Evolutionary conservation across 139 green algal species (phyloP).

Genomic region (Raphidocelis subcapitata): DNA sequence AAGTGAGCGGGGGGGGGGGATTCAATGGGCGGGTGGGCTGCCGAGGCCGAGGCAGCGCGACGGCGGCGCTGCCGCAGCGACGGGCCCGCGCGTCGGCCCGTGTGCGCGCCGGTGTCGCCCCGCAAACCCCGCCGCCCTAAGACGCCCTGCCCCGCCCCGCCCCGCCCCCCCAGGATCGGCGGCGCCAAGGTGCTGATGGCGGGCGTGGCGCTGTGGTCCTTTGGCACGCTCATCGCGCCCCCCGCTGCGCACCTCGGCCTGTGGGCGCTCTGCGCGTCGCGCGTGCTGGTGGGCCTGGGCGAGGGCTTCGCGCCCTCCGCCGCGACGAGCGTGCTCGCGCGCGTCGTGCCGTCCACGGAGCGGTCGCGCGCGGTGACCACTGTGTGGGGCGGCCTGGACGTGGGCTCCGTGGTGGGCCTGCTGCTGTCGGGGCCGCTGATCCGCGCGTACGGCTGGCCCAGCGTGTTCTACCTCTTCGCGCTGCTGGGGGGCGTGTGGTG

Average conservation of each 20-base stretch:
- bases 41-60: too few relatives aligned
- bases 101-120: too few relatives aligned
- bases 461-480: slow-evolving; percentile 97
- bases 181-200: slow-evolving; percentile 81
- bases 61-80: too few relatives aligned
- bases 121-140: not conserved
- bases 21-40: too few relatives aligned
- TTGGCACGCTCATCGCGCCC: slow-evolving; percentile 89
- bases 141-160: not conserved
- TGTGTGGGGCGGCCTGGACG: slow-evolving; percentile 94
- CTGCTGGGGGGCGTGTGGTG: slow-evolving; percentile 88
- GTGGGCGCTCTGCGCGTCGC: slow-evolving; percentile 75
- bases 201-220: slow-evolving; percentile 89
- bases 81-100: too few relatives aligned
- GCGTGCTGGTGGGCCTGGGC: slow-evolving; percentile 91
- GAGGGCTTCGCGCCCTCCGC: slow-evolving; percentile 94
- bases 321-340: slow-evolving; percentile 84
- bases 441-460: slow-evolving; percentile 85
- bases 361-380: slow-evolving; percentile 78
- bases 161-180: slow-evolving; percentile 57
- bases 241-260: slow-evolving; percentile 74
- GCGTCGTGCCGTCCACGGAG: slow-evolving; percentile 59
- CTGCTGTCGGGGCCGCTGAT: slow-evolving; percentile 90
- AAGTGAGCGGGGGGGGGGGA: slow-evolving; percentile 33
- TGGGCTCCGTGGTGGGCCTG: slow-evolving; percentile 82